Evolutionary conservation across 2,329 filamentous ascomycete genomes (phyloP).

Genomic region (Epichloe glyceriae): DNA sequence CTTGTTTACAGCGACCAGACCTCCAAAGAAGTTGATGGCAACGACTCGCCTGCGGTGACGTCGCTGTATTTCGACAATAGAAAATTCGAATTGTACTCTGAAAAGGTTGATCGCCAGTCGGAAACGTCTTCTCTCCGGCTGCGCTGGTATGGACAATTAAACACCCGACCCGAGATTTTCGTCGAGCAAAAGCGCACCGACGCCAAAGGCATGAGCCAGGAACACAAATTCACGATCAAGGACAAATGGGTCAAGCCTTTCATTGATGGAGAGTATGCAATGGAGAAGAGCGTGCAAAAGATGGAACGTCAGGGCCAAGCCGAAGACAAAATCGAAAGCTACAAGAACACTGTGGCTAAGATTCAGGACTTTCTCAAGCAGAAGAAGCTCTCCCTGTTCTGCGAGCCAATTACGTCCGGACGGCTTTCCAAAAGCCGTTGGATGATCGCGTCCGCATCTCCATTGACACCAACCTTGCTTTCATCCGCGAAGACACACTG

Average conservation of each 20-base stretch:
- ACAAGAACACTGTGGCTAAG: constrained; percentile 59
- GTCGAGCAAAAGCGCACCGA: constrained; percentile 83
- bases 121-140: constrained; percentile 75
- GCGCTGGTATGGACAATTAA: constrained; percentile 82
- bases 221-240: constrained; percentile 75
- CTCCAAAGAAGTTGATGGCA: constrained; percentile 67
- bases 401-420: constrained; percentile 85
- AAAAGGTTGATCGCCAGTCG: constrained; percentile 65
- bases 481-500: constrained; percentile 68
- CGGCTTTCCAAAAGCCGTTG: constrained; percentile 90
- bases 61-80: constrained; percentile 92
- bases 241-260: constrained; percentile 87
- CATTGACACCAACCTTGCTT: constrained; percentile 81
- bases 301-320: constrained; percentile 66
- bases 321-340: constrained; percentile 50
- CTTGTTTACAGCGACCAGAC: constrained; percentile 86
- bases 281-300: constrained; percentile 83
- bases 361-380: constrained; percentile 72
- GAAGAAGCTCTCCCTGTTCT: constrained; percentile 71
- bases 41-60: constrained; percentile 79
- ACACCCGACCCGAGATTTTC: constrained; percentile 63
- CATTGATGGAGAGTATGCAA: constrained; percentile 73
- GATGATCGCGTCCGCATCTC: constrained; percentile 85
- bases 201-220: constrained; percentile 62
- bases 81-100: constrained; percentile 72